Conservation (phyloP, 768 basidiomycete genomes). For the Termitomyces sp. region DNA sequence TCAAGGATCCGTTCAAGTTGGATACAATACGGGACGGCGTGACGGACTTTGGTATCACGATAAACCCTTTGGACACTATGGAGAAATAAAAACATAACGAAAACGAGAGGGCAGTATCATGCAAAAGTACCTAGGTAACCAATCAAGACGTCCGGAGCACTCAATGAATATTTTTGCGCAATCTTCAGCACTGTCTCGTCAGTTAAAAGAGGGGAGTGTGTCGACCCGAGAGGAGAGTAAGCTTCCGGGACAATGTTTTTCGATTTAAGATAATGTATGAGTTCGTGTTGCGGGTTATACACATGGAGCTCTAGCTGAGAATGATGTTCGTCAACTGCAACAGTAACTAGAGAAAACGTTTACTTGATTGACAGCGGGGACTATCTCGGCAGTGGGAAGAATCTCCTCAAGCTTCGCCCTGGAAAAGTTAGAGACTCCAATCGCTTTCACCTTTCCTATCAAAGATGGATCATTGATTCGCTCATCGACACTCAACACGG, state of each 20-base stretch:
- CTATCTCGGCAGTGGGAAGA: constrained; percentile 56
- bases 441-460: constrained; percentile 57
- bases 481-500: background rate
- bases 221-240: constrained; percentile 76
- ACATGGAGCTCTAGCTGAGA: constrained; percentile 64
- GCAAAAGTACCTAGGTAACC: constrained; percentile 53
- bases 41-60: constrained; percentile 75
- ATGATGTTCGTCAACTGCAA: background rate
- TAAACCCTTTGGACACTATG: constrained; percentile 55
- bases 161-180: constrained; percentile 49
- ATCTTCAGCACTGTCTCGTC: constrained; percentile 58
- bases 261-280: constrained; percentile 53
- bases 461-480: constrained; percentile 5
- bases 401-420: constrained; percentile 64
- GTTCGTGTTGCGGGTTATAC: constrained; percentile 70
- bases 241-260: constrained; percentile 71
- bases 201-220: constrained; percentile 55
- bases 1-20: constrained; percentile 48
- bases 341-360: background rate
- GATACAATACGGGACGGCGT: constrained; percentile 60
- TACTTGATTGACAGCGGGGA: constrained; percentile 73
- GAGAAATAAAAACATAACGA: constrained; percentile 4
- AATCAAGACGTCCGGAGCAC: constrained; percentile 52
- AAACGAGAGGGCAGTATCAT: background rate
- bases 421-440: constrained; percentile 78